Evolutionary conservation across 768 basidiomycete species (phyloP), one percentile per base, ranked within the genome.

Genomic region (Leucocoprinus sp.): DNA sequence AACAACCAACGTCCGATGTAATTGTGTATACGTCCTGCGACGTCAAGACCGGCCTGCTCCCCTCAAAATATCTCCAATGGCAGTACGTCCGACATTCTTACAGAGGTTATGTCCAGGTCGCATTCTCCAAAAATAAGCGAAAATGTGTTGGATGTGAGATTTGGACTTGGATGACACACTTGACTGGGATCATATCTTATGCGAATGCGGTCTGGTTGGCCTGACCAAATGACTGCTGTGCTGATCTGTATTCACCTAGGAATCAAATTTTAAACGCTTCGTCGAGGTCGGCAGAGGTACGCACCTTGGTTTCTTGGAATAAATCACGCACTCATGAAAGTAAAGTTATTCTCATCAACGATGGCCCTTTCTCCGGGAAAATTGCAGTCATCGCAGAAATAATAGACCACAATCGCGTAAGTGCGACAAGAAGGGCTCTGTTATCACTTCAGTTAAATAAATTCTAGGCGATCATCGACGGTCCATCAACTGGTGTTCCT

Each of bases 401-500:
- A 67, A 93, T 98, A 54, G 96, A 98, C 80, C 95, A 98, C 77
- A 95, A 93, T 75, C 82, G 93, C 64, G 95, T 96, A 62, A 51
- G 86, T 42, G n/a, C 21, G 12, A 24, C 15, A 22, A 14, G 7
- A 4, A 41, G 40, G n/a, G 7, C 41, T 50, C 7, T 15, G 18
- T 26, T 31, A 4, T 37, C 33, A 9, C 35, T 2, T 17, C 24
- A 22, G 22, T 28, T 33, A 26, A 15, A 18, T 45, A 29, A 21
- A 42, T 19, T 5, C 22, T 7, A 37, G 95, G 95, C 93, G 26
- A 80, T 99, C 62, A 80, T 98, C 59, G 95, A 98, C 67, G 93
- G 93, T 37, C 93, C 96, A 43, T 76, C 78, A 27, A 91, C 93
- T 49, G 80, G 75, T 51, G 93, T 99, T 43, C 84, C 95, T 55